Base-by-base conservation (phyloP, 179 eudicot species). In the Silene noctiflora region DNA sequence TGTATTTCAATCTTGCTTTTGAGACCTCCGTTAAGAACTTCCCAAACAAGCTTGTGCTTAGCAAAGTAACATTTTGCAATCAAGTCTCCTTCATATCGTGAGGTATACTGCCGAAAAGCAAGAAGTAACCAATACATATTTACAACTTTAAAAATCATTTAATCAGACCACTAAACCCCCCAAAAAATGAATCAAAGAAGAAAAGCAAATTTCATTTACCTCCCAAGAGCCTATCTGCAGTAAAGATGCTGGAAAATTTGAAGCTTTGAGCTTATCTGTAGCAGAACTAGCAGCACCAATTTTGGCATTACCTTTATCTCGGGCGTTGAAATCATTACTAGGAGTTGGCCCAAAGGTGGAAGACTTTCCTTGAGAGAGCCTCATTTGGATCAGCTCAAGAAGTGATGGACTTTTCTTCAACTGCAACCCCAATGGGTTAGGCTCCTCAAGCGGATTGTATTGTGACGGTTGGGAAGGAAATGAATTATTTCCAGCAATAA, bases 361-460 rank as follows among this genome's bases (percentile, higher is more conserved):
- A 29, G 83, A 44, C 62, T 70, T 82, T 44, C 86, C 88, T 80
- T 93, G 85, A 55, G 98, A 86, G 56, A 95, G 93, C 85, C 82
- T 91, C 92, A 86, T 87, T 71, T 91, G 90, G 31, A 95, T 88
- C 77, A 95, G 85, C 65, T 95, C 97, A 67, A 93, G 86, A 33
- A 95, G 85, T 3, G 99, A 95, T 27, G 97, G 97, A 71, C 90
- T 93, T 77, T 93, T 93, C 72, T 87, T 87, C 71, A 95, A 84
- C 55, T 89, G 84, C 86, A 95, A 87, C 17, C 99, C 99, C 83
- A 95, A 76, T 22, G 99, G 99, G 64, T 97, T 93, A 24, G 99
- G 99, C 75, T 93, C 97, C 81, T 86, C 88, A 46, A 93, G 91
- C 16, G 96, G 98, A 85, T 94, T 89, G 87, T 83, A 88, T 60